phyloP scores from a whole-genome alignment of 345 rosid genomes.

The Pugionium cornutum region DNA sequence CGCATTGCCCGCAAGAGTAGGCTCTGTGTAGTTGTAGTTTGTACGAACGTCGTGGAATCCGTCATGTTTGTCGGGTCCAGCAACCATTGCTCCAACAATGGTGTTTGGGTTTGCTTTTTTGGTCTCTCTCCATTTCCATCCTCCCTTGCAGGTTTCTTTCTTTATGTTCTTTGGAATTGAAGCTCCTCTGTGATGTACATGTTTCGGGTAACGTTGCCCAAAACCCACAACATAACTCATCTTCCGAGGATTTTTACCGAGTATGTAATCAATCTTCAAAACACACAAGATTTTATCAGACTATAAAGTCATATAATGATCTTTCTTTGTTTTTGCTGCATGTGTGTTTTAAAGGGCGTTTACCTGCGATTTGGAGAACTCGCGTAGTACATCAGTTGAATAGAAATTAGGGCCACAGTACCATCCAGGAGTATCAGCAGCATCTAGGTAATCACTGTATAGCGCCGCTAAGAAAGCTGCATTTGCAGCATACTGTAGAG shows the following conservation, averaged over 20 bases:
- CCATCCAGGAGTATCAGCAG: conserved; percentile 95
- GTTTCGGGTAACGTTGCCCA: conserved; percentile 73
- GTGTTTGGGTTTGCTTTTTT: conserved; percentile 70
- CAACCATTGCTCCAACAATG: conserved; percentile 95
- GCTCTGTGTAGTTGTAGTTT: conserved; percentile 95
- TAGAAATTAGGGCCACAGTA: conserved; percentile 86
- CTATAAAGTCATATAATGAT: neutral
- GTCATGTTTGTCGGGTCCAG: conserved; percentile 85
- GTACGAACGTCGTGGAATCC: conserved; percentile 65
- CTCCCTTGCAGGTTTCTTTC: conserved; percentile 75
- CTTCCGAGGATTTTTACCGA: conserved; percentile 83
- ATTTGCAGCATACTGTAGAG: conserved; percentile 85
- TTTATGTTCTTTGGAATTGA: conserved; percentile 72
- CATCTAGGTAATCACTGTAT: conserved; percentile 84
- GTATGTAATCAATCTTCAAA: conserved; percentile 72
- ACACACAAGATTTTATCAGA: neutral
- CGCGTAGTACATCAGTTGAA: conserved; percentile 56
- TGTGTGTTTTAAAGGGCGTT: neutral
- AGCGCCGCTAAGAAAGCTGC: conserved; percentile 83
- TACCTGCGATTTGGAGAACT: conserved; percentile 69
- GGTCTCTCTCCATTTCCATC: conserved; percentile 83
- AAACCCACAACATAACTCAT: conserved; percentile 92
- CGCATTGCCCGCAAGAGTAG: conserved; percentile 83
- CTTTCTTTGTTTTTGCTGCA: neutral
- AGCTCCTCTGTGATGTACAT: conserved; percentile 86